These are phyloP conservation scores for Hibiscus syriacus DNA, from an alignment of 345 rosid species.

Conservation along the genomic window DNA sequence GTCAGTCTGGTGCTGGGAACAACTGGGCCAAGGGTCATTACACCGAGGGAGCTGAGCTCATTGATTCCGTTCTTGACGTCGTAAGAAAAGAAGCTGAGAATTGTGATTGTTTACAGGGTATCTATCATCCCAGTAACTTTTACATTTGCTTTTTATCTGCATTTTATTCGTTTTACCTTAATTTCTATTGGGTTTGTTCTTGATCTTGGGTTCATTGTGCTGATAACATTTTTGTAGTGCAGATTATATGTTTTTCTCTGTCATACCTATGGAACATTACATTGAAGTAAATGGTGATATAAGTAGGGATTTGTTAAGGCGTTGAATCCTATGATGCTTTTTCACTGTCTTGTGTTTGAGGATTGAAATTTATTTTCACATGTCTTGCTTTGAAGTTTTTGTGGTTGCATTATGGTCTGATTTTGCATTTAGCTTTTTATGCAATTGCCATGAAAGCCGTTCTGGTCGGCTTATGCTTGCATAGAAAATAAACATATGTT, in stretches of 20 bases:
- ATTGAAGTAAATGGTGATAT: not conserved
- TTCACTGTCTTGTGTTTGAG: not conserved
- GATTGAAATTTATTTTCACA: not conserved
- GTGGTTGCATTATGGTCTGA: not conserved
- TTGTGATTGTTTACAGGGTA: conserved; percentile 15
- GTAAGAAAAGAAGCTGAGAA: conserved; percentile 14
- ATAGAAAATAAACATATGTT: not conserved
- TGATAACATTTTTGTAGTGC: not conserved
- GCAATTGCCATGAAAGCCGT: too few species aligned
- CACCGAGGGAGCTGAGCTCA: conserved; percentile 14
- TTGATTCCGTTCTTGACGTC: conserved; percentile 16
- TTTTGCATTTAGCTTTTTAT: not conserved
- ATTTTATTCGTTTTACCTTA: not conserved
- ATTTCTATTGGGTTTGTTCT: not conserved
- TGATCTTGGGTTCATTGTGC: not conserved
- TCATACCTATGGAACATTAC: not conserved
- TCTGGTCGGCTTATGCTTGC: too few species aligned
- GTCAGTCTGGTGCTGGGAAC: conserved; percentile 16
- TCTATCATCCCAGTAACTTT: not conserved
- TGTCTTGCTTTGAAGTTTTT: not conserved
- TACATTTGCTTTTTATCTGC: not conserved
- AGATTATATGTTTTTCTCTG: too few species aligned
- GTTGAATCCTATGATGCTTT: not conserved
- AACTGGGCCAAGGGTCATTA: conserved; percentile 14
- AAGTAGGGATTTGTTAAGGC: not conserved